Conservation (phyloP, 495 filamentous ascomycete species). For the Aeminium ludgeri region DNA sequence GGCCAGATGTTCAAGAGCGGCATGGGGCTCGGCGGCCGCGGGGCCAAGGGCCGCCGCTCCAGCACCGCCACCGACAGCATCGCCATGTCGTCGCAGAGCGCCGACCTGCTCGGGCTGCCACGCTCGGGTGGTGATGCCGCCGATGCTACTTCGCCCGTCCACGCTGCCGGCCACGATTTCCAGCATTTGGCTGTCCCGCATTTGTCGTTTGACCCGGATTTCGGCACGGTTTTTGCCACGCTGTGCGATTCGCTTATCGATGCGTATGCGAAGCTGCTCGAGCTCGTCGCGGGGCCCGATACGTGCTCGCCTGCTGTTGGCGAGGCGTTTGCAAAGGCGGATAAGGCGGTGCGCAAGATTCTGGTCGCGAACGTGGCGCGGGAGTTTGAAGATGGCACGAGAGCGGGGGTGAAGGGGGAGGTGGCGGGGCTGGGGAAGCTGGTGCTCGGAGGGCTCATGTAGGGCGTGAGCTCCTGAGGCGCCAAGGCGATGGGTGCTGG, state of each 20-base stretch:
- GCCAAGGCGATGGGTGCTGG: too few species aligned
- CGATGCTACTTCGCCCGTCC: constrained; percentile 6
- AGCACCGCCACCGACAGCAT: constrained; percentile 53
- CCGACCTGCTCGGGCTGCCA: constrained; percentile 3
- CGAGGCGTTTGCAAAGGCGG: constrained; percentile 80
- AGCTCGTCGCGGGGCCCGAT: constrained; percentile 41
- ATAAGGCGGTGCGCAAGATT: constrained; percentile 67
- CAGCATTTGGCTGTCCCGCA: constrained; percentile 73
- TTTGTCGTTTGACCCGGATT: constrained; percentile 95
- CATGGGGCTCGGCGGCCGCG: constrained; percentile 39
- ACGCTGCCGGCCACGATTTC: constrained; percentile 32
- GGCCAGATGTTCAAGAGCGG: constrained; percentile 79
- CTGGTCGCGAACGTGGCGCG: constrained; percentile 69
- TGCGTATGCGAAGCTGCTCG: constrained; percentile 63
- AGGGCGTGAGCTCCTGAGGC: constrained; percentile 2
- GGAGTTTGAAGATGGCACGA: constrained; percentile 81
- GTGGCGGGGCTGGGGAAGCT: constrained; percentile 70
- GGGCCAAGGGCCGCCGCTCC: constrained; percentile 43
- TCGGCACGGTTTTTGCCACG: constrained; percentile 92
- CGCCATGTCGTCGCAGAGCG: constrained; percentile 26
- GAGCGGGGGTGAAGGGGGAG: constrained; percentile 58
- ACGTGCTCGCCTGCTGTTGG: constrained; percentile 30
- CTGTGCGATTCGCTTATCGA: constrained; percentile 92
- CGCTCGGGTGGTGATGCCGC: constrained; percentile 15
- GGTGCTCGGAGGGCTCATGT: constrained; percentile 79